Conservation (phyloP, 768 basidiomycete genomes). For the Leccinum ochraceum region DNA sequence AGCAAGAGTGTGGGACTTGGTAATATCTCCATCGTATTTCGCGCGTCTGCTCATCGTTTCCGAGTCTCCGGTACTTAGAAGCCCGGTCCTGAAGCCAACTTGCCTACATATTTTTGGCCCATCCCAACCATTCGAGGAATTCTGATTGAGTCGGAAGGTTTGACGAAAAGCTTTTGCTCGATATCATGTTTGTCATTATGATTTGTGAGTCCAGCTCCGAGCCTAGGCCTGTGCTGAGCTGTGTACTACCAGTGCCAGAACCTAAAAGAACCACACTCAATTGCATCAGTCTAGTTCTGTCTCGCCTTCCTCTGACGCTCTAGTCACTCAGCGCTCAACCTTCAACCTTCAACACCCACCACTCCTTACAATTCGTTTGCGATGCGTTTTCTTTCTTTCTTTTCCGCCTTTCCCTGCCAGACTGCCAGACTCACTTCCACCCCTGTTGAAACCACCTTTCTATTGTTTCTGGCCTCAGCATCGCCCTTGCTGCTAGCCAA, state of each 20-base stretch:
- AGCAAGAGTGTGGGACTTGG: no score
- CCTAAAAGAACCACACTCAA: conserved; percentile 18
- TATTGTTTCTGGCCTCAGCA: neutral
- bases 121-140: conserved; percentile 21
- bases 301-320: neutral
- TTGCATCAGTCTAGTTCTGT: conserved; percentile 2
- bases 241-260: no score
- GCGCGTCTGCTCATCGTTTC: no score
- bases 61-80: no score
- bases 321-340: neutral
- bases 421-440: conserved; percentile 7
- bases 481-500: neutral
- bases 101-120: no score
- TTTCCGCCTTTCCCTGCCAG: conserved; percentile 10
- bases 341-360: conserved; percentile 10
- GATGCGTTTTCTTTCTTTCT: conserved; percentile 19
- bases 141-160: conserved; percentile 10
- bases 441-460: neutral
- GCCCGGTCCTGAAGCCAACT: no score
- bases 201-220: neutral
- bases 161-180: conserved; percentile 22
- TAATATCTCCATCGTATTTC: no score
- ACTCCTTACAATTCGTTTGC: conserved; percentile 12
- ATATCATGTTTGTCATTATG: neutral
- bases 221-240: neutral